Base-by-base conservation (phyloP, 805 yeast genomes). In the Ogataea sp. region DNA sequence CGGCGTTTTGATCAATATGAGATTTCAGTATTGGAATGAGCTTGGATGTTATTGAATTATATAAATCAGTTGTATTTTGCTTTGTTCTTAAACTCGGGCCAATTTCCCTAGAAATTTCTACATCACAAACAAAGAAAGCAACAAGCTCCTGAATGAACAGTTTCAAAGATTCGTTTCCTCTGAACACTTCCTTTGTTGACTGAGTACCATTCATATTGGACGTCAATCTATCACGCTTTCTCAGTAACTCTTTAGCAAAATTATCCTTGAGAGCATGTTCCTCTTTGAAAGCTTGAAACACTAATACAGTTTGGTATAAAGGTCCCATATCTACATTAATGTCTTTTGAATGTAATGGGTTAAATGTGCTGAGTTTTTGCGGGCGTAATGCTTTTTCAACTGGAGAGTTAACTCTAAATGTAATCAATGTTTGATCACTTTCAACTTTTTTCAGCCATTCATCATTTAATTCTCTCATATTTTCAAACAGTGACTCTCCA, bases 71-170 rank as follows among this genome's bases (percentile, higher is more conserved):
- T 0, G 84, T 69, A 43, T 75, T 79, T 30, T 77, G 70, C 38
- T 77, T 73, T 9, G 78, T 61, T 20, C 89, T 70, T 7, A 88
- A 68, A 21, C 79, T 73, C 45, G 72, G 76, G 39, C 77, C 74
- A 0, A 93, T 83, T 7, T 77, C 70, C 34, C 68, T 63, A 33
- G 81, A 75, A 14, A 89, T 66, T 39, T 77, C 72, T 40, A 80
- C 75, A 59, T 93, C 96, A 49, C 81, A 68, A 1, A 86, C 68
- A 47, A 88, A 76, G 47, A 87, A 86, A 0, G 95, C 96, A 3
- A 80, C 67, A 11, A 88, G 65, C 42, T 75, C 78, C 39, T 71
- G 64, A 33, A 86, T 59, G 50, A 80, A 78, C 4, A 70, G 71
- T 37, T 70, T 75, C 18, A 84, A 58, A 15, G 71, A 64, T 28